Conservation (phyloP, 208 protist species). For the Trypanosoma congolense region DNA sequence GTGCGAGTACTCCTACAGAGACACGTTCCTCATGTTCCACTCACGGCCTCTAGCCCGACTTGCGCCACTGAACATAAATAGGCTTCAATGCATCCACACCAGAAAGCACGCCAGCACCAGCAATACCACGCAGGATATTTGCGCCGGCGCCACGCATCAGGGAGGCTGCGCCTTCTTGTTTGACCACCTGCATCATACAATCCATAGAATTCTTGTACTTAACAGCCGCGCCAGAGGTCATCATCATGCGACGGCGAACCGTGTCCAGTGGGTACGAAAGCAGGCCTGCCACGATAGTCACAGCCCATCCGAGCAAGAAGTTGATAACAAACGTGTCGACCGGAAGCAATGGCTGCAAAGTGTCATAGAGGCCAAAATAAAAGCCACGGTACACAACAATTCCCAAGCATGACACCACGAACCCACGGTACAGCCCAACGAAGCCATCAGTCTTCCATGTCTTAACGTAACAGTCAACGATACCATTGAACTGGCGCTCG, state of each 20-base stretch:
- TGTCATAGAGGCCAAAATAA: slow-evolving; percentile 97
- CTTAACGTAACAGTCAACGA: slow-evolving; percentile 92
- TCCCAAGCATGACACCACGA: slow-evolving; percentile 92
- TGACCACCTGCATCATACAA: slow-evolving; percentile 56
- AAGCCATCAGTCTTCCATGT: slow-evolving; percentile 78
- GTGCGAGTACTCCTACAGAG: no score
- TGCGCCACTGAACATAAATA: slow-evolving; percentile 49
- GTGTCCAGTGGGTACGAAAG: slow-evolving; percentile 97
- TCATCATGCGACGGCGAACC: slow-evolving; percentile 95
- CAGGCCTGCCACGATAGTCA: slow-evolving; percentile 65
- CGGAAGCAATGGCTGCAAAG: slow-evolving; percentile 61
- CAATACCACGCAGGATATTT: slow-evolving; percentile 77
- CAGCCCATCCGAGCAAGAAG: slow-evolving; percentile 66
- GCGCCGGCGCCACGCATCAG: slow-evolving; percentile 67
- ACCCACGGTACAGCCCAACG: slow-evolving; percentile 94
- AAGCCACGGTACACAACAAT: slow-evolving; percentile 96
- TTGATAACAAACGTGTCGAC: slow-evolving; percentile 66
- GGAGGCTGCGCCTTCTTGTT: slow-evolving; percentile 43
- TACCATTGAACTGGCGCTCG: slow-evolving; percentile 92
- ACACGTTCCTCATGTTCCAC: no score
- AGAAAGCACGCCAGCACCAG: slow-evolving; percentile 42
- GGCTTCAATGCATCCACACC: slow-evolving; percentile 73
- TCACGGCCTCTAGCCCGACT: slow-evolving; percentile 2
- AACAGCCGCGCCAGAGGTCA: slow-evolving; percentile 72
- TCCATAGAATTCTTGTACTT: slow-evolving; percentile 76